These are phyloP conservation scores for Rhododendron henanense DNA, from an alignment of 148 eudicot genomes.

Conservation along the genomic window DNA sequence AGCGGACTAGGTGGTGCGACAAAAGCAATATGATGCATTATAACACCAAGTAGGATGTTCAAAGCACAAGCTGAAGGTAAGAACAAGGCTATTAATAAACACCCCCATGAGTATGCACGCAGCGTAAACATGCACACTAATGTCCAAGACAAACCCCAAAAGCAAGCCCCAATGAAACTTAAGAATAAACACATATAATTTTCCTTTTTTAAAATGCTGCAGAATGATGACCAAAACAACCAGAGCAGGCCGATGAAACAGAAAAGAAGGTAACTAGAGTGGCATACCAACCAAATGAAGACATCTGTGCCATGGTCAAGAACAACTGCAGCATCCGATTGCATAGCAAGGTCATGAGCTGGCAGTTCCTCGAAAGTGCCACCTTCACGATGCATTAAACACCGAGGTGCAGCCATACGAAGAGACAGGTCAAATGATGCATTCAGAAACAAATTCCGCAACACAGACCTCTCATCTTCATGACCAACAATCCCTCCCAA, in stretches of 20 bases:
- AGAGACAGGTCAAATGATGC: constrained; percentile 95
- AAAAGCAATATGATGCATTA: constrained; percentile 3
- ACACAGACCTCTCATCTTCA: constrained; percentile 93
- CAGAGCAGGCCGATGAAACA: not conserved
- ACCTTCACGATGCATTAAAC: constrained; percentile 96
- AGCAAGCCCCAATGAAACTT: not conserved
- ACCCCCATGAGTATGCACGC: not conserved
- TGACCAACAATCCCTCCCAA: constrained; percentile 86
- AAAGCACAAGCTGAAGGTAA: not conserved
- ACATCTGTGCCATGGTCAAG: constrained; percentile 99
- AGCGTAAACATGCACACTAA: not conserved
- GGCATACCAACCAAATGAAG: constrained; percentile 96
- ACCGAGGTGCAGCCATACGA: constrained; percentile 91
- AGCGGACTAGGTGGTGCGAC: not conserved
- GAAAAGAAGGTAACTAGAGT: constrained; percentile 1
- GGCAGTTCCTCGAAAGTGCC: constrained; percentile 99
- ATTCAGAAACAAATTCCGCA: constrained; percentile 80
- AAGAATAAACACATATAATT: not conserved
- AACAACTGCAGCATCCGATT: constrained; percentile 97
- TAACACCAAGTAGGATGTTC: not conserved
- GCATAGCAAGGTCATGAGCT: constrained; percentile 95
- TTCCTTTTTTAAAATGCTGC: not conserved
- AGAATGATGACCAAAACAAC: not conserved
- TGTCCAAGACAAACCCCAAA: not conserved
- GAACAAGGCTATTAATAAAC: not conserved